Evolutionary conservation across 495 filamentous ascomycete species (phyloP).

Genomic region (Podospora australis): DNA sequence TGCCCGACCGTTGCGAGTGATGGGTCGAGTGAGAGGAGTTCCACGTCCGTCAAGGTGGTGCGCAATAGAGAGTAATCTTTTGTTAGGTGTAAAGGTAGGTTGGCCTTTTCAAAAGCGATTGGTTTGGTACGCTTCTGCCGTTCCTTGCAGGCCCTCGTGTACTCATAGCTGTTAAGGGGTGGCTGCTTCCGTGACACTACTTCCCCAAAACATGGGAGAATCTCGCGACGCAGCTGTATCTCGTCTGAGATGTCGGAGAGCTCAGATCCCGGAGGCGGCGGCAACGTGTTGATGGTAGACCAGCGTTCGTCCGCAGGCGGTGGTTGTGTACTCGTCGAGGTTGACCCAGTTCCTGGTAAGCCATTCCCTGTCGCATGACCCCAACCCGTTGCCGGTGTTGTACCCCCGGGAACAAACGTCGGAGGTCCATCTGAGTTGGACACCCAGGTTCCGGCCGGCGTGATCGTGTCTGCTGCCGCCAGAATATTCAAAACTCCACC

Average conservation of each 20-base stretch:
- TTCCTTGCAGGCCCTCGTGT: background rate
- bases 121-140: constrained; percentile 3
- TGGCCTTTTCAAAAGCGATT: constrained; percentile 2
- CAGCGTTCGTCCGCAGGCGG: background rate
- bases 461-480: no score
- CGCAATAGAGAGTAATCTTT: constrained; percentile 44
- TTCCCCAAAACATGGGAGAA: constrained; percentile 22
- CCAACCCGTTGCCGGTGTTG: no score
- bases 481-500: no score
- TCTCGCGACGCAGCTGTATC: constrained; percentile 14
- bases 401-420: no score
- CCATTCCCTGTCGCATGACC: background rate
- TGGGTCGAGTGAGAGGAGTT: constrained; percentile 47
- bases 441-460: background rate
- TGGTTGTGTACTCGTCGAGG: background rate
- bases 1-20: no score
- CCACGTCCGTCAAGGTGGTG: constrained; percentile 52
- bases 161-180: background rate
- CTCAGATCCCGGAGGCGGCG: background rate
- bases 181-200: constrained; percentile 1
- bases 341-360: background rate
- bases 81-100: constrained; percentile 6
- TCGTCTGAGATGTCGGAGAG: constrained; percentile 12
- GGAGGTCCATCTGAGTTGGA: no score
- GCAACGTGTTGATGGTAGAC: background rate